These are phyloP conservation scores for Neurospora intermedia DNA, from an alignment of 495 filamentous ascomycete species.

Conservation along the genomic window DNA sequence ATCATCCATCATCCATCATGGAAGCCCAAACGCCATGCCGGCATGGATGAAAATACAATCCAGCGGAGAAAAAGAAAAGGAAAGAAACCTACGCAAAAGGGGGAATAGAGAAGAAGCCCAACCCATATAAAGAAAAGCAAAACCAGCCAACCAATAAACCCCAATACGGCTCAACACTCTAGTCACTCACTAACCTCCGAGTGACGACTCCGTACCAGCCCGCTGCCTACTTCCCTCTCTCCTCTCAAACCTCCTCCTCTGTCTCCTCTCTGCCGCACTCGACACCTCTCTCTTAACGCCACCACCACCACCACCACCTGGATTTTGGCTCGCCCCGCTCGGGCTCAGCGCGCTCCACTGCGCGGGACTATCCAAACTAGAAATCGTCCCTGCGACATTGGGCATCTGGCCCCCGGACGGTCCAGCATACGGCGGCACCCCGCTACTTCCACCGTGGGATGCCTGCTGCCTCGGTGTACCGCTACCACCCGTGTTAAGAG, in stretches of 20 bases:
- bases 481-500: neutral
- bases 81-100: neutral
- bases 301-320: neutral
- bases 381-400: conserved; percentile 25
- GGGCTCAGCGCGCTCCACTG: conserved; percentile 26
- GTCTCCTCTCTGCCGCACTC: conserved; percentile 30
- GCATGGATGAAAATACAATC: neutral
- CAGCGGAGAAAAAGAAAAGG: neutral
- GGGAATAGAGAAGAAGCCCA: neutral
- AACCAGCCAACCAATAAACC: neutral
- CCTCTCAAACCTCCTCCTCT: conserved; percentile 38
- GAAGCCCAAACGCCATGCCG: neutral
- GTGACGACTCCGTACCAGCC: conserved; percentile 12
- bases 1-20: neutral
- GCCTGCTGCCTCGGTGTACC: neutral
- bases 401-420: conserved; percentile 23
- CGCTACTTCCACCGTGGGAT: neutral
- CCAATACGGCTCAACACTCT: neutral
- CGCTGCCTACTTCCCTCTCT: conserved; percentile 25
- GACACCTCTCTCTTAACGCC: neutral
- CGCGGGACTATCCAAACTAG: conserved; percentile 27
- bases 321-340: conserved; percentile 15
- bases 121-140: neutral
- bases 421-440: conserved; percentile 31
- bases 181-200: neutral